A percentile compares a stretch with the other conserved stretches of the same genome.
phyloP scores from a whole-genome alignment of 805 yeast species.

The Yamadazyma ubonensis region DNA sequence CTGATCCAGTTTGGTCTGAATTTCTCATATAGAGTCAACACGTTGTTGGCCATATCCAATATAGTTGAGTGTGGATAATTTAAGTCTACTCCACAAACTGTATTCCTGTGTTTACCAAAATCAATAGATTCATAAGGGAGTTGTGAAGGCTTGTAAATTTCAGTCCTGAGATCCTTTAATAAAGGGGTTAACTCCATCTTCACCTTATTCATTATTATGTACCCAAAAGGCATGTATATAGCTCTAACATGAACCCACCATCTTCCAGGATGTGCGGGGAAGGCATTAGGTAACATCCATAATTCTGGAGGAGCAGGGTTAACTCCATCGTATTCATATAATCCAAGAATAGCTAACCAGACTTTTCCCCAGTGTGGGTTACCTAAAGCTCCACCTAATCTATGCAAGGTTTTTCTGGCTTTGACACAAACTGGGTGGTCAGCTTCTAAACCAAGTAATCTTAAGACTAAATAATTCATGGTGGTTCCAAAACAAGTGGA shows the following conservation, averaged over 20 bases:
- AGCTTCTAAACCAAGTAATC: constrained; percentile 73
- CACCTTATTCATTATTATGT: constrained; percentile 58
- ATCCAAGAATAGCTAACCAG: constrained; percentile 76
- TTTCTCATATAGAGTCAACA: constrained; percentile 64
- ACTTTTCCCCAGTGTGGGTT: constrained; percentile 98
- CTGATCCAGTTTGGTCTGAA: constrained; percentile 75
- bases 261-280: constrained; percentile 89
- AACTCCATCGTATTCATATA: constrained; percentile 94
- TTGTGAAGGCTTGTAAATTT: constrained; percentile 57
- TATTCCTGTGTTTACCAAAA: constrained; percentile 70
- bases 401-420: constrained; percentile 68
- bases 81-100: constrained; percentile 86
- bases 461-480: constrained; percentile 76
- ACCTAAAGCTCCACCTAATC: constrained; percentile 86
- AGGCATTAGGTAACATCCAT: constrained; percentile 78
- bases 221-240: constrained; percentile 83
- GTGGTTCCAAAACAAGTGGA: constrained; percentile 94
- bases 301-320: constrained; percentile 98
- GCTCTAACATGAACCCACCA: constrained; percentile 99
- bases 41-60: constrained; percentile 60
- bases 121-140: constrained; percentile 64
- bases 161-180: constrained; percentile 64
- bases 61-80: constrained; percentile 87
- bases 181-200: constrained; percentile 64
- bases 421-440: constrained; percentile 75